Conservation (phyloP, 257 asterid species). For the Sherardia arvensis region DNA sequence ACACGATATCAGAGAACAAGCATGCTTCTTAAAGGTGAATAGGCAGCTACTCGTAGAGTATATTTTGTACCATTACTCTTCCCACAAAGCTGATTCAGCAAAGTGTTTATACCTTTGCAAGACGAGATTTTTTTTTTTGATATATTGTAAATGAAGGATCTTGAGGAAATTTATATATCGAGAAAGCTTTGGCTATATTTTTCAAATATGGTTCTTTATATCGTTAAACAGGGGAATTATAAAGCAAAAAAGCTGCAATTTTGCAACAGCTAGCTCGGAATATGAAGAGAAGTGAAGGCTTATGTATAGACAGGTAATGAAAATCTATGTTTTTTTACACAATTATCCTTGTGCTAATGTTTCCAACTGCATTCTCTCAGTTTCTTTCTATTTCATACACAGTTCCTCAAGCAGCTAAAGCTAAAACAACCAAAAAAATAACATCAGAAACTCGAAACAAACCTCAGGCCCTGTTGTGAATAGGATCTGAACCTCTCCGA, state of each 20-base stretch:
- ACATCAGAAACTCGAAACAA: constrained; percentile 3
- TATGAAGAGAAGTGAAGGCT: neutral
- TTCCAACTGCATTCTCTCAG: constrained; percentile 10
- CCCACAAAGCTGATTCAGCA: neutral
- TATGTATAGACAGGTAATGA: neutral
- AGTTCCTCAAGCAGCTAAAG: constrained; percentile 5
- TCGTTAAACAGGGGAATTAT: neutral
- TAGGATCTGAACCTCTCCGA: constrained; percentile 71
- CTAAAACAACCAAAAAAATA: neutral
- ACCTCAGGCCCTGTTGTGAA: constrained; percentile 57
- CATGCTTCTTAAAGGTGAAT: constrained; percentile 15
- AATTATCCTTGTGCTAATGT: constrained; percentile 1
- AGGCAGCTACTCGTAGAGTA: neutral
- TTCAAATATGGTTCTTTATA: neutral
- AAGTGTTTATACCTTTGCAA: neutral
- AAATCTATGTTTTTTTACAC: constrained; percentile 14
- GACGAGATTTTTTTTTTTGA: neutral
- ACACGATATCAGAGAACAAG: constrained; percentile 46
- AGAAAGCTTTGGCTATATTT: neutral
- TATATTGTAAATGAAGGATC: neutral
- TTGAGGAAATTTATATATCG: neutral
- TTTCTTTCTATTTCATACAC: constrained; percentile 3
- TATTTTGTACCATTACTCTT: neutral
- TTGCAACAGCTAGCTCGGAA: neutral
- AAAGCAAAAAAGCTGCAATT: neutral